phyloP scores from a whole-genome alignment of 257 asterid genomes.

The Euphrasia confusa region DNA sequence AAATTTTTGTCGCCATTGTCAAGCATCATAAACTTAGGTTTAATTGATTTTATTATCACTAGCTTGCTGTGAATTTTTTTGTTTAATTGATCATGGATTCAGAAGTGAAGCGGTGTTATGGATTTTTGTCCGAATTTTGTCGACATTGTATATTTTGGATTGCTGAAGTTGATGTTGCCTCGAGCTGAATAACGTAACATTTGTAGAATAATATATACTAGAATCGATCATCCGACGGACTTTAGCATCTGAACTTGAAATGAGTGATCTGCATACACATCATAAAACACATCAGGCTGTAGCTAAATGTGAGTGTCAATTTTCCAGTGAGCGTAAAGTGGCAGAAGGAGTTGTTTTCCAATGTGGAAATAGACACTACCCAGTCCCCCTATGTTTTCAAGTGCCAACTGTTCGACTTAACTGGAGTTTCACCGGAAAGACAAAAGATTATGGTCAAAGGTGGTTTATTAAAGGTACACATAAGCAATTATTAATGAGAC shows the following conservation, averaged over 20 bases:
- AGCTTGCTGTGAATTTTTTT: conserved; percentile 8
- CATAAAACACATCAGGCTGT: conserved; percentile 17
- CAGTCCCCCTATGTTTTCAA: conserved; percentile 90
- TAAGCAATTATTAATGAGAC: conserved; percentile 7
- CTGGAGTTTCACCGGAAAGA: conserved; percentile 99
- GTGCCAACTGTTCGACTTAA: conserved; percentile 89
- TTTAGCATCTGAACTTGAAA: conserved; percentile 16
- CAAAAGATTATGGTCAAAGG: conserved; percentile 99
- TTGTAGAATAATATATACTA: conserved; percentile 5
- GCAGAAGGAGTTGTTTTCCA: conserved; percentile 78
- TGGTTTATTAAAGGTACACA: conserved; percentile 81
- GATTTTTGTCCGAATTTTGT: neutral
- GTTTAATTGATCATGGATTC: conserved; percentile 13
- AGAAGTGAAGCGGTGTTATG: conserved; percentile 8
- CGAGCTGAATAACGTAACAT: neutral
- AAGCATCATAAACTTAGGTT: conserved; percentile 8
- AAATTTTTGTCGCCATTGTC: conserved; percentile 8
- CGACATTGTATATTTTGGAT: neutral
- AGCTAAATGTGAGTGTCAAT: conserved; percentile 20
- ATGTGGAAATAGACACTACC: conserved; percentile 84
- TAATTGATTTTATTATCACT: neutral
- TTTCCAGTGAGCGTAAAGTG: conserved; percentile 92
- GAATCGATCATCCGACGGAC: conserved; percentile 1
- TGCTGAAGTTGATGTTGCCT: conserved; percentile 21
- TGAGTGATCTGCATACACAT: neutral